Base-by-base conservation (phyloP, 176 grass and related monocot species). In the Alopecurus myosuroides region DNA sequence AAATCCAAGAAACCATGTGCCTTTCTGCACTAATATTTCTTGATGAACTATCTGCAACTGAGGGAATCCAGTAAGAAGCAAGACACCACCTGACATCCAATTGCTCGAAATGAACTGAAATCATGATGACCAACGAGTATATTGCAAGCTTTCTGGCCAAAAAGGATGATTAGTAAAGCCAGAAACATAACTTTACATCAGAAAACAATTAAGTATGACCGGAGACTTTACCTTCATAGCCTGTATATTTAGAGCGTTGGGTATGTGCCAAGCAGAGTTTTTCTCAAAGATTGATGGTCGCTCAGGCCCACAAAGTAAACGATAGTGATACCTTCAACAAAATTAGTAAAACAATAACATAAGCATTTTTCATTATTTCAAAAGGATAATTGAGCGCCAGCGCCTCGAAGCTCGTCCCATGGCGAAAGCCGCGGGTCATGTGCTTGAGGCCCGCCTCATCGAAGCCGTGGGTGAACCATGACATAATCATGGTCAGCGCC, bases 61-160 rank as follows among this genome's bases (percentile, higher is more conserved):
- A 89, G 9, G 76, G 44, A 83, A 7, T 49, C 64, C 7, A 86
- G 23, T 87, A 79, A 70, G 81, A 91, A 89, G 65, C 7, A 79
- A 71, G 66, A 81, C 28, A 56, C 44, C 46, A 98, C 96, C 97
- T 98, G 97, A 82, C 97, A 98, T 82, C 91, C 97, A 86, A 86
- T 70, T 78, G 97, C 91, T 77, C 91, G 89, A 91, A 98, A 98
- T 82, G 93, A 96, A 87, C 97, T 98, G 78, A 98, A 98, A 96
- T 98, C 93, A 88, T 95, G 93, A 91, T 85, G 70, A 17, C 93
- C 97, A 85, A 89, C 74, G 81, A 98, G 93, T 78, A 94, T 78
- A 44, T 31, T 86, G 83, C 97, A 96, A 78, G 93, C 93, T 84
- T 92, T 92, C 97, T 98, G 93, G 85, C 81, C 41, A 91, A 81